Conservation (phyloP, 495 filamentous ascomycete genomes). For the Podospora conica region DNA sequence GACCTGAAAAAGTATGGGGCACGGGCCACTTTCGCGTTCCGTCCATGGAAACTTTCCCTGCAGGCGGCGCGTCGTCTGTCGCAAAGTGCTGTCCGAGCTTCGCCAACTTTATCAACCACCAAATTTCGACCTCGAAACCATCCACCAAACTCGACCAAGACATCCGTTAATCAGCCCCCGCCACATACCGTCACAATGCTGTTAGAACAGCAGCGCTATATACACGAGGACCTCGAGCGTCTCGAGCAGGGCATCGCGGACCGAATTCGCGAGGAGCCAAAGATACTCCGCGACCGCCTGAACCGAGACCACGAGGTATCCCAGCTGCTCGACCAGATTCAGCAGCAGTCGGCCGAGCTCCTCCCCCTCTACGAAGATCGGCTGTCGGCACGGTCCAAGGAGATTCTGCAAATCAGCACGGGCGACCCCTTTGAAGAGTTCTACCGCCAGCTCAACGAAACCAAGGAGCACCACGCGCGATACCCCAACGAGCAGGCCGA, state of each 20-base stretch:
- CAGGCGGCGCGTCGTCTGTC: not conserved
- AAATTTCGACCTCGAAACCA: not conserved
- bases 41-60: not conserved
- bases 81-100: slow-evolving; percentile 1
- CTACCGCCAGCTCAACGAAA: slow-evolving; percentile 71
- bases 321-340: slow-evolving; percentile 78
- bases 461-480: slow-evolving; percentile 80
- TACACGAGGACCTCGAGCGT: slow-evolving; percentile 93
- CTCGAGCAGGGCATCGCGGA: slow-evolving; percentile 91
- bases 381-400: slow-evolving; percentile 61
- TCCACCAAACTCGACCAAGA: not conserved
- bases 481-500: slow-evolving; percentile 95
- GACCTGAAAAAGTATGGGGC: not conserved
- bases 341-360: slow-evolving; percentile 74
- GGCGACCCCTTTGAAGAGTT: slow-evolving; percentile 92
- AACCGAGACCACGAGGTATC: slow-evolving; percentile 85
- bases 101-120: not conserved
- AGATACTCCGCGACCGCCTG: slow-evolving; percentile 78
- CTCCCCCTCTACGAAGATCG: slow-evolving; percentile 80
- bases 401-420: slow-evolving; percentile 75
- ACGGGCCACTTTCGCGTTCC: slow-evolving; percentile 1
- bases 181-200: slow-evolving; percentile 53
- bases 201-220: slow-evolving; percentile 83
- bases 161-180: not conserved
- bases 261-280: slow-evolving; percentile 78